phyloP scores from a whole-genome alignment of 371 early-diverging fungal genomes.

The Mortierella sp. region DNA sequence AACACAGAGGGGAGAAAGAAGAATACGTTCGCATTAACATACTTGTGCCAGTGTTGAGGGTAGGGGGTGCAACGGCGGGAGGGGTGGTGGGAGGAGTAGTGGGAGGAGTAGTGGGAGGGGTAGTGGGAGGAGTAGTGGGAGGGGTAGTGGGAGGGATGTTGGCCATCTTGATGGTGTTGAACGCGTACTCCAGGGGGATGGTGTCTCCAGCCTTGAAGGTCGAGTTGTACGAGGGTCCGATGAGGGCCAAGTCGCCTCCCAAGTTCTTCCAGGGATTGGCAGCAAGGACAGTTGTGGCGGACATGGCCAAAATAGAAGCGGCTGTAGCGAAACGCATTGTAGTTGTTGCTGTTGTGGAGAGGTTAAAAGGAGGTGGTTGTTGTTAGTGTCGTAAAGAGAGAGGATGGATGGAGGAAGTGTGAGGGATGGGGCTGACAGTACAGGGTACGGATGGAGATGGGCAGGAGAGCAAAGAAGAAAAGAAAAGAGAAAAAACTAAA shows the following conservation, averaged over 20 bases:
- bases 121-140: not conserved
- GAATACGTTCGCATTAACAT: conserved; percentile 16
- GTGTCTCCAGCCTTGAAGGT: conserved; percentile 55
- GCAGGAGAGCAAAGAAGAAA: conserved; percentile 48
- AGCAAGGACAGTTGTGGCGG: conserved; percentile 31
- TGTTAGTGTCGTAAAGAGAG: not conserved
- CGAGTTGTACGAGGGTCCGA: conserved; percentile 48
- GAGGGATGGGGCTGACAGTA: conserved; percentile 4
- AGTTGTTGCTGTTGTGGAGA: not conserved
- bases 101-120: not conserved
- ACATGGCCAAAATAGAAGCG: conserved; percentile 34
- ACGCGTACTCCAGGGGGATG: conserved; percentile 52
- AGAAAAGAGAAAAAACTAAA: conserved; percentile 13
- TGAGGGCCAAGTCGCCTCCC: conserved; percentile 49
- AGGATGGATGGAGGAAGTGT: not conserved
- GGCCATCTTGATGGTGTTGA: conserved; percentile 35
- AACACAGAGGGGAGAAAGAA: not conserved
- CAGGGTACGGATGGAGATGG: conserved; percentile 36
- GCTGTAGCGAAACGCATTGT: conserved; percentile 48
- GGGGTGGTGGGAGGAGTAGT: not conserved
- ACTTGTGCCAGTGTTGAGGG: conserved; percentile 30
- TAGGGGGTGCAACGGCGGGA: not conserved
- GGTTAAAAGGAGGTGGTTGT: not conserved
- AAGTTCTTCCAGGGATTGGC: conserved; percentile 43
- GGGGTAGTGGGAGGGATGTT: conserved; percentile 11